These are phyloP conservation scores for Colletotrichum phormii DNA, from an alignment of 2,329 filamentous ascomycete genomes.

Conservation along the genomic window DNA sequence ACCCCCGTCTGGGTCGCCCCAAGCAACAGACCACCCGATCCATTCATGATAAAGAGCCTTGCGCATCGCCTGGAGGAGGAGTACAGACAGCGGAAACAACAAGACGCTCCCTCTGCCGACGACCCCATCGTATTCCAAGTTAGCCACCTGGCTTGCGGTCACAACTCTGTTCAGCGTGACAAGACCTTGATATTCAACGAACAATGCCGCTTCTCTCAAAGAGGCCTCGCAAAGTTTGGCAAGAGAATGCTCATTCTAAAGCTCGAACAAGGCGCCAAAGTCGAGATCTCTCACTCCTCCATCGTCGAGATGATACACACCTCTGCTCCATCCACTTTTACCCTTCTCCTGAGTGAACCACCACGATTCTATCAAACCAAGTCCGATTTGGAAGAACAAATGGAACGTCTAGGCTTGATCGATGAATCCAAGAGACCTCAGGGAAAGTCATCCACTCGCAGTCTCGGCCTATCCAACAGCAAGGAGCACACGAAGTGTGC, in stretches of 20 bases:
- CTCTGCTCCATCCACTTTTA: constrained; percentile 52
- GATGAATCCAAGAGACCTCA: neutral
- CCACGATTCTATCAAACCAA: constrained; percentile 58
- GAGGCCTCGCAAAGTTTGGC: constrained; percentile 54
- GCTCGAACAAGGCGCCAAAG: constrained; percentile 36
- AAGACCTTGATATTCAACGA: constrained; percentile 55
- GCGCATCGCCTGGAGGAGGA: constrained; percentile 45
- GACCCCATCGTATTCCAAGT: constrained; percentile 39
- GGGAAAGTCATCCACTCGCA: neutral
- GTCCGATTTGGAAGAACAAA: neutral
- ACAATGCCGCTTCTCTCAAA: constrained; percentile 51
- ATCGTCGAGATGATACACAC: constrained; percentile 58
- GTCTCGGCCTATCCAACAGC: constrained; percentile 40
- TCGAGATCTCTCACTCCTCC: constrained; percentile 59
- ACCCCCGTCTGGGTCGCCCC: constrained; percentile 43
- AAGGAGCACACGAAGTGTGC: constrained; percentile 47
- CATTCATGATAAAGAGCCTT: constrained; percentile 50
- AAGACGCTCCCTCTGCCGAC: constrained; percentile 28
- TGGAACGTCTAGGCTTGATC: neutral
- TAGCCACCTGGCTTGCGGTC: constrained; percentile 54
- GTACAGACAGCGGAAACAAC: constrained; percentile 38
- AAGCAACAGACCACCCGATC: constrained; percentile 51
- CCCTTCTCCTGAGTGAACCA: constrained; percentile 62
- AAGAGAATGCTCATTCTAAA: constrained; percentile 55
- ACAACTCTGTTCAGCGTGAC: constrained; percentile 54